Conservation (phyloP, 2,329 filamentous ascomycete genomes). For the Penicillium sp. region DNA sequence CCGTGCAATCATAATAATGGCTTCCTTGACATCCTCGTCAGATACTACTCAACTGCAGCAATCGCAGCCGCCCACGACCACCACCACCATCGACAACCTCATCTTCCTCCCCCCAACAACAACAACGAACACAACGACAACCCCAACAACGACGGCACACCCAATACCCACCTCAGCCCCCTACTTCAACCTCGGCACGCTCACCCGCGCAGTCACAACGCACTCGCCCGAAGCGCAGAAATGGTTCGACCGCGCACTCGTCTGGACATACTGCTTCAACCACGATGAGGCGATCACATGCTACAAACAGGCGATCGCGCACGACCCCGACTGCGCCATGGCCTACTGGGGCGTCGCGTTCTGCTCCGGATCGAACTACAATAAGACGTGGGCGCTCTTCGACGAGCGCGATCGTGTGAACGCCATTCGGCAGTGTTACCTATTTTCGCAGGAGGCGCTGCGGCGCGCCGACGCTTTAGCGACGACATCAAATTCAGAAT, state of each 20-base stretch:
- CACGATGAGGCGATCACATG: constrained; percentile 69
- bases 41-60: no score
- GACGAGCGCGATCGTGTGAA: constrained; percentile 47
- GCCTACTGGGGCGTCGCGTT: constrained; percentile 57
- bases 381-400: constrained; percentile 58
- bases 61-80: no score
- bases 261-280: constrained; percentile 78
- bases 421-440: constrained; percentile 48
- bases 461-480: constrained; percentile 27
- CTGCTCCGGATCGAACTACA: constrained; percentile 58
- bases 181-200: not conserved
- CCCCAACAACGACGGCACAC: no score
- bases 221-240: constrained; percentile 57
- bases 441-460: constrained; percentile 52
- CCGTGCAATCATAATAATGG: no score
- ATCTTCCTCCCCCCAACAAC: no score
- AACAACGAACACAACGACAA: not conserved
- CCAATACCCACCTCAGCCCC: no score
- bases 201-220: constrained; percentile 54
- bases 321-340: constrained; percentile 51
- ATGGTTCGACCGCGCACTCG: constrained; percentile 75
- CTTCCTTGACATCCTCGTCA: no score
- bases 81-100: no score
- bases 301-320: constrained; percentile 49
- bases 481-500: no score